A percentile compares a stretch with the other conserved stretches of the same genome.
These are phyloP conservation scores for Flaveria linearis DNA, from an alignment of 129 eudicot genomes.

Conservation along the genomic window DNA sequence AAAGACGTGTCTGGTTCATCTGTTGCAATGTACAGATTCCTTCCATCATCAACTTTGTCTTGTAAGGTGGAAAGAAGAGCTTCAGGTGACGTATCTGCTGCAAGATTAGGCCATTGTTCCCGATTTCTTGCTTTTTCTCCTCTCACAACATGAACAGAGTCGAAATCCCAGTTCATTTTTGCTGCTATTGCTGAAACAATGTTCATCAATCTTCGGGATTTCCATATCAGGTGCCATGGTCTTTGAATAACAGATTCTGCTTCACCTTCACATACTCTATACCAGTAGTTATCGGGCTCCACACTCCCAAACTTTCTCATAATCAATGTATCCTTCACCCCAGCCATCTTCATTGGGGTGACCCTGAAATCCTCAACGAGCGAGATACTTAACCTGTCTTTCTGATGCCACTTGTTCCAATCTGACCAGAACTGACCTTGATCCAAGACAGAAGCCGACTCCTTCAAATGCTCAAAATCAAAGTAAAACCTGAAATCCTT, in stretches of 20 bases:
- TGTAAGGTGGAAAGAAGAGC: slow-evolving; percentile 62
- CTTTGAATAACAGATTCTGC: slow-evolving; percentile 69
- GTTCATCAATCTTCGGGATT: slow-evolving; percentile 76
- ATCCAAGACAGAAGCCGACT: slow-evolving; percentile 66
- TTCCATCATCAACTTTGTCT: slow-evolving; percentile 65
- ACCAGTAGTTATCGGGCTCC: slow-evolving; percentile 90
- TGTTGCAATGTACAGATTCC: slow-evolving; percentile 72
- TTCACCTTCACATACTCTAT: slow-evolving; percentile 90
- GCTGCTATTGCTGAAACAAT: slow-evolving; percentile 70
- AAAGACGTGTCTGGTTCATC: slow-evolving; percentile 67
- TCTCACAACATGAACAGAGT: slow-evolving; percentile 85
- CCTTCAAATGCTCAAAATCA: slow-evolving; percentile 84
- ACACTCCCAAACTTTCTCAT: slow-evolving; percentile 85
- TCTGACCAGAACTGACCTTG: slow-evolving; percentile 73
- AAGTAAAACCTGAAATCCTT: slow-evolving; percentile 85
- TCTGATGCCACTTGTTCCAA: slow-evolving; percentile 71
- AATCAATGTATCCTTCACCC: slow-evolving; percentile 60
- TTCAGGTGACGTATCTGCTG: slow-evolving; percentile 73
- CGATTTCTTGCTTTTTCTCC: slow-evolving; percentile 72
- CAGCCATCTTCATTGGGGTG: slow-evolving; percentile 59
- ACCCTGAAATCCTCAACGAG: slow-evolving; percentile 75
- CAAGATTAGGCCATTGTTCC: slow-evolving; percentile 82
- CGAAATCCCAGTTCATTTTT: slow-evolving; percentile 82
- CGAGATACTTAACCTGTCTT: slow-evolving; percentile 51
- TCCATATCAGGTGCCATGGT: slow-evolving; percentile 90